These are phyloP conservation scores for Mitragyna speciosa DNA, from an alignment of 257 asterid genomes.

Conservation along the genomic window DNA sequence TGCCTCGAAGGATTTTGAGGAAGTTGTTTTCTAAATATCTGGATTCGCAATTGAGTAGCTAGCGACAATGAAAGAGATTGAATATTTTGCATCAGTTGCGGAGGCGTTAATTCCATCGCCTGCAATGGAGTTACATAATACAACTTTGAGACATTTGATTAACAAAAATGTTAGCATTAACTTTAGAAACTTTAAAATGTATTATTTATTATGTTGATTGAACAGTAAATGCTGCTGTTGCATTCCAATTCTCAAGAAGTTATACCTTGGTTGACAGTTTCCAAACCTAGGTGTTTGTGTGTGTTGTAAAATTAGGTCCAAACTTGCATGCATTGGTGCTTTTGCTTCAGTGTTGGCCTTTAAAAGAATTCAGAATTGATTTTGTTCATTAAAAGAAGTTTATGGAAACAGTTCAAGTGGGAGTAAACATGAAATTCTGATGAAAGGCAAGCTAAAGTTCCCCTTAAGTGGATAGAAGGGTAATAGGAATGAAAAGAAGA, in stretches of 20 bases:
- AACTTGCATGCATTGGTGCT: too few species aligned
- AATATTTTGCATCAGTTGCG: background rate
- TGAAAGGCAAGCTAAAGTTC: background rate
- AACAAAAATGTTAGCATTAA: background rate
- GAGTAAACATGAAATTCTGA: background rate
- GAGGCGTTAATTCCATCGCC: background rate
- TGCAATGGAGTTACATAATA: too few species aligned
- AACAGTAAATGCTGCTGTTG: too few species aligned
- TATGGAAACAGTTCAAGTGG: background rate
- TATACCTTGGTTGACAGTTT: too few species aligned
- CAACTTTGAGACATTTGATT: background rate
- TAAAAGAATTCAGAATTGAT: background rate
- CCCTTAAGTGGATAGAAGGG: background rate
- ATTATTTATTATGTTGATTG: background rate
- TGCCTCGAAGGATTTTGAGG: background rate
- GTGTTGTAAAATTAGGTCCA: too few species aligned
- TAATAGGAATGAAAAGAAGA: background rate
- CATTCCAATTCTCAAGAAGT: too few species aligned
- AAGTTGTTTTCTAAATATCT: background rate
- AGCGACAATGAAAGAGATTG: background rate
- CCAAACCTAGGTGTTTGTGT: too few species aligned
- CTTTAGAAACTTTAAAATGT: background rate
- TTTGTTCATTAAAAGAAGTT: background rate
- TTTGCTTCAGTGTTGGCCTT: too few species aligned
- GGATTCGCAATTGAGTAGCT: background rate